Evolutionary conservation across 768 basidiomycete species (phyloP), one percentile per base, ranked within the genome.

Genomic region (Pleurotus pulmonarius): DNA sequence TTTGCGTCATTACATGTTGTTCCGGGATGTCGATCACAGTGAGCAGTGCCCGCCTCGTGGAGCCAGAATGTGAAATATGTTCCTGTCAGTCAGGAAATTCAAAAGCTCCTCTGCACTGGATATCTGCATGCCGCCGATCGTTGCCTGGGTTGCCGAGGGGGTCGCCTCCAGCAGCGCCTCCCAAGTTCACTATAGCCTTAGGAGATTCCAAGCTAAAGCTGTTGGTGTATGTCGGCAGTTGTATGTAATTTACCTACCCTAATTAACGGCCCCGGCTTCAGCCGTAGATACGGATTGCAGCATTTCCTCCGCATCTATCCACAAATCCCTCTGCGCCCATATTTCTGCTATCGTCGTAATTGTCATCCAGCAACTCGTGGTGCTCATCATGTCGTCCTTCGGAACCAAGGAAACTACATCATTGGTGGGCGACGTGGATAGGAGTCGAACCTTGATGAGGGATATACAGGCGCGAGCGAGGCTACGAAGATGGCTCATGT

Each of bases 281-380:
- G 41, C 41, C n/a, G 41, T 44, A 69, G 53, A 34, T 20, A 41
- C 51, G 38, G 62, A 51, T 57, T 58, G 65, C 34, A 89, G 63
- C 60, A 76, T 72, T n/a, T 69, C 73, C 63, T 86, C 83, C 18
- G 86, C 89, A 64, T 92, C 90, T 69, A 72, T 72, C 91, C 90
- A 94, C 41, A 94, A 70, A 67, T 94, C 92, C 51, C 74, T 77
- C 72, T 94, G 92, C 20, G 82, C 85, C 92, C 92, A 94, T 2
- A 86, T 68, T 16, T 79, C 81, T 22, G 80, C 78, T 46, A 93
- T 72, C 1, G 81, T 80, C 5, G 85, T 71, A 4, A 93, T 74
- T 38, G 90, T 73, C 59, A 92, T 76, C 92, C 92, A 94, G 64
- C 88, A 90, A 7, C 86, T 81, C 54, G 74, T 76, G 73, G 66